Evolutionary conservation across 148 eudicot genomes (phyloP).

Genomic region (Cornus controversa): DNA sequence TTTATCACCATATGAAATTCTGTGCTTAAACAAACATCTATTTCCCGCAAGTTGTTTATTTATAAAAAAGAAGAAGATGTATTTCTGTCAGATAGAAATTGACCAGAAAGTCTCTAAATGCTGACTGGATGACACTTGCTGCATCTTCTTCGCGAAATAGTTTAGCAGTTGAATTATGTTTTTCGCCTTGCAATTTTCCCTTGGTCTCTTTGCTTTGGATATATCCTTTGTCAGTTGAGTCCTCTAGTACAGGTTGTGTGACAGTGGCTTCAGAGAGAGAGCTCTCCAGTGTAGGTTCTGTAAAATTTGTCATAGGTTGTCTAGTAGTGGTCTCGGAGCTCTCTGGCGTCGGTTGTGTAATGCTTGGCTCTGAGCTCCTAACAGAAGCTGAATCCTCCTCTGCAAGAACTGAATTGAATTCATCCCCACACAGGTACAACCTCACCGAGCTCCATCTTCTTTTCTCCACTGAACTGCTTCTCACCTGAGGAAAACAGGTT

Average conservation of each 20-base stretch:
- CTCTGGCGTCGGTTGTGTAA: slow-evolving; percentile 1
- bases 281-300: slow-evolving; percentile 22
- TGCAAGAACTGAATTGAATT: slow-evolving; percentile 51
- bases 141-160: slow-evolving; percentile 48
- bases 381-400: slow-evolving; percentile 70
- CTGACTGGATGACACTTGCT: slow-evolving; percentile 60
- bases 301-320: background rate
- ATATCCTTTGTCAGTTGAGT: slow-evolving; percentile 18
- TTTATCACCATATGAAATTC: background rate
- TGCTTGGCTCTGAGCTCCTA: slow-evolving; percentile 28
- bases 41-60: background rate
- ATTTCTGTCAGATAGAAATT: background rate
- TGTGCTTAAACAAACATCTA: no score
- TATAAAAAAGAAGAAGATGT: background rate
- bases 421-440: slow-evolving; percentile 78
- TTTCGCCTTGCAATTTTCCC: slow-evolving; percentile 18
- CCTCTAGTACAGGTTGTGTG: slow-evolving; percentile 38
- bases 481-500: slow-evolving; percentile 25
- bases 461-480: slow-evolving; percentile 29
- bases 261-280: slow-evolving; percentile 72
- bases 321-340: slow-evolving; percentile 12
- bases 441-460: slow-evolving; percentile 58
- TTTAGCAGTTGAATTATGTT: slow-evolving; percentile 21
- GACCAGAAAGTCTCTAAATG: slow-evolving; percentile 66
- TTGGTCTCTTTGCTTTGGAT: slow-evolving; percentile 25